Evolutionary conservation across 192 early-diverging fungal species (phyloP).

Genomic region (Mycoemilia scoparia): DNA sequence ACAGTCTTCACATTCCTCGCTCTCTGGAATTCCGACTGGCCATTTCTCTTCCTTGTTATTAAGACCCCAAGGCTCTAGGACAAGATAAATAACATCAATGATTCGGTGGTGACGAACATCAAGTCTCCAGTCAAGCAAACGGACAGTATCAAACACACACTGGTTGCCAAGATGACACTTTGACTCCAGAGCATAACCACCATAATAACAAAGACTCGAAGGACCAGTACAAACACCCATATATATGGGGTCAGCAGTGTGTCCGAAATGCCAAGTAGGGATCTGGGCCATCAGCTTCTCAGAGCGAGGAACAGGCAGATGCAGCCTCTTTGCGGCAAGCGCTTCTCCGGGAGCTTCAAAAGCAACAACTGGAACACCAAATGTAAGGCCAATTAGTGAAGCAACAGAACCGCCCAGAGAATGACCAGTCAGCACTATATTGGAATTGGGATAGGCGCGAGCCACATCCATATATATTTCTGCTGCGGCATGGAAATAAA

Average conservation of each 20-base stretch:
- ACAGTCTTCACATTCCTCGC: slow-evolving; percentile 56
- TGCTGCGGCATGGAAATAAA: slow-evolving; percentile 30
- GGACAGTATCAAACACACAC: slow-evolving; percentile 50
- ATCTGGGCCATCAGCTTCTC: slow-evolving; percentile 31
- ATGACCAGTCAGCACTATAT: slow-evolving; percentile 72
- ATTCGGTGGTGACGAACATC: slow-evolving; percentile 70
- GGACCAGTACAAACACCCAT: slow-evolving; percentile 62
- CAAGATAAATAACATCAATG: slow-evolving; percentile 49
- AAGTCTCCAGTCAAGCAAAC: slow-evolving; percentile 39
- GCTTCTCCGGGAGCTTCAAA: slow-evolving; percentile 76
- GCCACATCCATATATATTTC: slow-evolving; percentile 45
- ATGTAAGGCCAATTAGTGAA: slow-evolving; percentile 58
- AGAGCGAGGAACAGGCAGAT: slow-evolving; percentile 46
- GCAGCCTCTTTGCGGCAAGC: slow-evolving; percentile 56
- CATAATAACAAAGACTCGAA: slow-evolving; percentile 44
- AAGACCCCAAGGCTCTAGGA: slow-evolving; percentile 26
- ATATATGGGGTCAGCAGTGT: slow-evolving; percentile 83
- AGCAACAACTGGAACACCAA: slow-evolving; percentile 60
- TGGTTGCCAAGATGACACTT: slow-evolving; percentile 65
- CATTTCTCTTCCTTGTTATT: slow-evolving; percentile 12
- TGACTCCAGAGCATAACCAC: slow-evolving; percentile 57
- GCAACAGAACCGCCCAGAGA: slow-evolving; percentile 68
- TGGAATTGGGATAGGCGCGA: slow-evolving; percentile 43
- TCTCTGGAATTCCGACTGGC: slow-evolving; percentile 15
- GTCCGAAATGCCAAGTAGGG: slow-evolving; percentile 82